Evolutionary conservation across 805 yeast genomes (phyloP).

Genomic region (Cyberlindnera petersonii): DNA sequence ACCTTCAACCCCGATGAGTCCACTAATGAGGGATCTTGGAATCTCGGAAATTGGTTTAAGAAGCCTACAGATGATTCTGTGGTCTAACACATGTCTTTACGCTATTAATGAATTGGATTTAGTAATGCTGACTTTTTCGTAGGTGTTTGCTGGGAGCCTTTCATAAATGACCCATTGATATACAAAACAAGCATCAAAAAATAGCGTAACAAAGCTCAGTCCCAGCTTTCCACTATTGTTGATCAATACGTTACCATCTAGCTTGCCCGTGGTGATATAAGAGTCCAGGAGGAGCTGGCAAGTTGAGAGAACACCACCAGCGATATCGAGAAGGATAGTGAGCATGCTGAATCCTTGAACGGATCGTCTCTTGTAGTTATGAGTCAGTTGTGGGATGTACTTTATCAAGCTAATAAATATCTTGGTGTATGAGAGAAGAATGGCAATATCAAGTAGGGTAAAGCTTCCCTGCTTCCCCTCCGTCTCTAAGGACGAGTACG

Average conservation of each 20-base stretch:
- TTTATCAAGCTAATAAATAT: slow-evolving; percentile 46
- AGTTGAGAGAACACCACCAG: slow-evolving; percentile 32
- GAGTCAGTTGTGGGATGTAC: slow-evolving; percentile 78
- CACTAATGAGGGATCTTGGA: no score
- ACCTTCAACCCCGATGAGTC: no score
- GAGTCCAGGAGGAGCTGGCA: slow-evolving; percentile 26
- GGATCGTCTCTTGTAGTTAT: slow-evolving; percentile 72
- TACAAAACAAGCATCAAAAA: slow-evolving; percentile 35
- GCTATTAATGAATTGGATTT: slow-evolving; percentile 3
- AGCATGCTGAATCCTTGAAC: slow-evolving; percentile 83
- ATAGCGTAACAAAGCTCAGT: slow-evolving; percentile 35
- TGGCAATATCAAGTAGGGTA: slow-evolving; percentile 31
- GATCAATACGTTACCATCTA: slow-evolving; percentile 26
- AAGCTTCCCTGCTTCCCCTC: not conserved
- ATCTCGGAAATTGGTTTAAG: slow-evolving; percentile 1
- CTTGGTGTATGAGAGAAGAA: slow-evolving; percentile 40
- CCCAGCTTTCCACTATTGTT: slow-evolving; percentile 39
- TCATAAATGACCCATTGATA: slow-evolving; percentile 34
- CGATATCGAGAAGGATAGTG: slow-evolving; percentile 33
- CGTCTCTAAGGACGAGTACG: slow-evolving; percentile 17
- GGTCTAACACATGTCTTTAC: slow-evolving; percentile 1
- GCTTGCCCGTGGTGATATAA: slow-evolving; percentile 23
- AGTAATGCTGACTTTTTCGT: not conserved
- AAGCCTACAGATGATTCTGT: not conserved
- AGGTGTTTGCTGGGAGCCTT: no score